A percentile compares a stretch with the other conserved stretches of the same genome.
These are phyloP conservation scores for Neofusicoccum umdonicola DNA, from an alignment of 2,329 filamentous ascomycete species.

Conservation along the genomic window DNA sequence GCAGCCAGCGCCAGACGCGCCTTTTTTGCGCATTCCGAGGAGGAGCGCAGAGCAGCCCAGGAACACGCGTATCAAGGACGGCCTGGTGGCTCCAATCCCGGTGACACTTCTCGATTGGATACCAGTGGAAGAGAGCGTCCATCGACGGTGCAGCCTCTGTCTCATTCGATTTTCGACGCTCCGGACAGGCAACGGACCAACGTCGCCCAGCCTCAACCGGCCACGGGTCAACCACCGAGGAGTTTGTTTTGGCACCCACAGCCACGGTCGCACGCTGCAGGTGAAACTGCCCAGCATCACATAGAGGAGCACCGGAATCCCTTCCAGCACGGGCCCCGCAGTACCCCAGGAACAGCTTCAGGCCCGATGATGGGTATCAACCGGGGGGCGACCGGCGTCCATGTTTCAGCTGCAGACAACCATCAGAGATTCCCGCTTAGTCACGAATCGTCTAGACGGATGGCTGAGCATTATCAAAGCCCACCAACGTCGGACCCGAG, in stretches of 20 bases:
- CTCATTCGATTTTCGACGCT: constrained; percentile 38
- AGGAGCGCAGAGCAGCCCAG: constrained; percentile 3
- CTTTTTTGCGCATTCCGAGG: constrained; percentile 9
- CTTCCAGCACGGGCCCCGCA: constrained; percentile 1
- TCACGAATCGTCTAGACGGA: constrained; percentile 33
- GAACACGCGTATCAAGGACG: constrained; percentile 5
- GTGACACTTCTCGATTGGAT: constrained; percentile 11
- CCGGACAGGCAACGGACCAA: constrained; percentile 21
- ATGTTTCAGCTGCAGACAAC: constrained; percentile 1
- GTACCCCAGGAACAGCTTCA: not conserved
- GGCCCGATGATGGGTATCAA: constrained; percentile 9
- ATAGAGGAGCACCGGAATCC: constrained; percentile 31
- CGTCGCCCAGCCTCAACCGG: constrained; percentile 17
- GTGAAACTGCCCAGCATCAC: constrained; percentile 28
- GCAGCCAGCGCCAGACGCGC: constrained; percentile 27
- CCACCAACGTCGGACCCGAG: constrained; percentile 39
- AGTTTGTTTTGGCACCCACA: constrained; percentile 32
- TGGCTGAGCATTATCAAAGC: constrained; percentile 38
- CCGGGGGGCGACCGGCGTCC: not conserved
- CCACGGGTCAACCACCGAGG: constrained; percentile 25
- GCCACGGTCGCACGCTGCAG: constrained; percentile 25
- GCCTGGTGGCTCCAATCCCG: not conserved
- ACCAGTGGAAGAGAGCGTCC: constrained; percentile 29
- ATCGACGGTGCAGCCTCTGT: constrained; percentile 39
- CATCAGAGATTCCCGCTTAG: constrained; percentile 22